Percentiles rank a stretch among this genome's conserved stretches.
Evolutionary conservation across 2,329 filamentous ascomycete genomes (phyloP).

Genomic region (Ophiostoma angusticollis): DNA sequence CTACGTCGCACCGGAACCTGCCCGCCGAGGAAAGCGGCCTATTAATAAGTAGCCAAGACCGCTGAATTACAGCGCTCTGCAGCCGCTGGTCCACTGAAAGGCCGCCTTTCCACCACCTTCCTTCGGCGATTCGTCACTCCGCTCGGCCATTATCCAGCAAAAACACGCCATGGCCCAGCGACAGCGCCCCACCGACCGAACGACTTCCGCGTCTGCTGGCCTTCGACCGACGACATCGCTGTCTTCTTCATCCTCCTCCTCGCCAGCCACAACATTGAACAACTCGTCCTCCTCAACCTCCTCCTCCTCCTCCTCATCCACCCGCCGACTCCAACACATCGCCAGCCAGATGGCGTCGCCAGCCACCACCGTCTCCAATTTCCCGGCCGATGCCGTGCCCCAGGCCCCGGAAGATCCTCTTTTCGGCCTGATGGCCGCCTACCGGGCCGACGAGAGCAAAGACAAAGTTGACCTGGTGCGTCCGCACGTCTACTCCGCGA

Average conservation of each 20-base stretch:
- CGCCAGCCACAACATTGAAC: too few species aligned
- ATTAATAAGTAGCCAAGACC: too few species aligned
- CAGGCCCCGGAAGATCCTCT: constrained; percentile 90
- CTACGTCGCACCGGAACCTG: too few species aligned
- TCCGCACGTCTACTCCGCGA: too few species aligned
- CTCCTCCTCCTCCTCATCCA: constrained; percentile 8
- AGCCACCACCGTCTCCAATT: constrained; percentile 46
- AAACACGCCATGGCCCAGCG: too few species aligned
- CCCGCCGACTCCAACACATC: constrained; percentile 45
- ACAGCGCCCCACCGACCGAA: too few species aligned
- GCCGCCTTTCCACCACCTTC: too few species aligned
- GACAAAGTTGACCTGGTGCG: constrained; percentile 90
- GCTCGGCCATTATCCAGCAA: too few species aligned
- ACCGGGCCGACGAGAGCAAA: constrained; percentile 59
- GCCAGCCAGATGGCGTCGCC: constrained; percentile 48
- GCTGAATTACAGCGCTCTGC: too few species aligned
- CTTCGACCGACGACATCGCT: constrained; percentile 3
- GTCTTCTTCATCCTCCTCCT: constrained; percentile 1
- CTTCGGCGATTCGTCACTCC: too few species aligned
- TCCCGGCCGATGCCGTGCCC: constrained; percentile 65
- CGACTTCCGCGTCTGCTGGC: constrained; percentile 4
- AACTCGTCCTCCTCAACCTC: neutral
- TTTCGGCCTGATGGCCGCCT: constrained; percentile 85
- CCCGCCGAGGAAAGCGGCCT: too few species aligned
- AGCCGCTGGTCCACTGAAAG: too few species aligned